These are phyloP conservation scores for Lentinula lateritia DNA, from an alignment of 768 basidiomycete genomes.

Conservation along the genomic window DNA sequence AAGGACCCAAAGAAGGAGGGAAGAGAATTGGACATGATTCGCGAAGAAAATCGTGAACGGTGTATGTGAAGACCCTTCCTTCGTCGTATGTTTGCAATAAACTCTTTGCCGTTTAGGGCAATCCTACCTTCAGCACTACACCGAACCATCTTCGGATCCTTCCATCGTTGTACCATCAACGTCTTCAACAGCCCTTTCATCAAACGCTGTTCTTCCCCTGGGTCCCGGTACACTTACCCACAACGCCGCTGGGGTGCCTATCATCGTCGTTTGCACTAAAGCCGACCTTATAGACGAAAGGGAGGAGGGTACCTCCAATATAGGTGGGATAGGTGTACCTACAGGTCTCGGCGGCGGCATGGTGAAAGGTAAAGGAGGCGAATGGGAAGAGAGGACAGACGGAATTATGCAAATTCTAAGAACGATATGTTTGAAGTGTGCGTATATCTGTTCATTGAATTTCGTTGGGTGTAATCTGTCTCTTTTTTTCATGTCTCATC, in stretches of 20 bases:
- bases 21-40: constrained; percentile 65
- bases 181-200: constrained; percentile 31
- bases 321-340: constrained; percentile 19
- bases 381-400: constrained; percentile 95
- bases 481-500: neutral
- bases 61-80: constrained; percentile 40
- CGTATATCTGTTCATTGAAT: constrained; percentile 23
- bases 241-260: constrained; percentile 80
- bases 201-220: constrained; percentile 67
- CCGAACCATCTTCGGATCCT: constrained; percentile 70
- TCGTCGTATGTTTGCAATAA: neutral
- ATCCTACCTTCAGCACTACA: constrained; percentile 84
- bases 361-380: constrained; percentile 87
- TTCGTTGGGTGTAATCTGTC: neutral
- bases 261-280: constrained; percentile 87
- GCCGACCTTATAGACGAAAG: constrained; percentile 89
- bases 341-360: constrained; percentile 76
- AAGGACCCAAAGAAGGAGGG: constrained; percentile 31
- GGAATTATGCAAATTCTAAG: constrained; percentile 93
- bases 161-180: constrained; percentile 50
- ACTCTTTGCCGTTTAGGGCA: constrained; percentile 52
- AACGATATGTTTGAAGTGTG: constrained; percentile 89
- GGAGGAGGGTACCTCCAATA: constrained; percentile 39
- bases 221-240: constrained; percentile 83
- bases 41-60: constrained; percentile 80